Conservation (phyloP, 345 rosid species). For the Lenwebbia sp. region DNA sequence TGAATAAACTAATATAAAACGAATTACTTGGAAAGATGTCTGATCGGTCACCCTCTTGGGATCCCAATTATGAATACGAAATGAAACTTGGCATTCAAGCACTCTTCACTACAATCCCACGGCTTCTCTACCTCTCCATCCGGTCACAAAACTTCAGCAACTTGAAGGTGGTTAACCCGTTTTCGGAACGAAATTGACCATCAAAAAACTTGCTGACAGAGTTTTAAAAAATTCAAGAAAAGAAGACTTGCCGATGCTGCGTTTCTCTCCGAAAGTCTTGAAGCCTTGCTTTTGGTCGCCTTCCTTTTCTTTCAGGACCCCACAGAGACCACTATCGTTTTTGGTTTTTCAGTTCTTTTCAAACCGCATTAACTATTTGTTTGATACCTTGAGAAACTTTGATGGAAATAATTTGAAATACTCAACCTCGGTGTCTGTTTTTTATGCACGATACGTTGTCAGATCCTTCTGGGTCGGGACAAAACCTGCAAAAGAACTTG, state of each 20-base stretch:
- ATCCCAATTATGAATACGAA: not conserved
- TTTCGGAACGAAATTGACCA: not conserved
- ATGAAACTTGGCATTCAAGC: not conserved
- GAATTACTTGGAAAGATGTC: too few relatives aligned
- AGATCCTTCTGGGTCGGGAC: not conserved
- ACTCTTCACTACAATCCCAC: not conserved
- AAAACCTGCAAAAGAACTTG: not conserved
- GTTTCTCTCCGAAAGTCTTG: not conserved
- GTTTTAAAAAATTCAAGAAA: not conserved
- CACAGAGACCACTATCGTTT: not conserved
- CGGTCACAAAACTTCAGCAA: not conserved
- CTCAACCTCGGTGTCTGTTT: not conserved
- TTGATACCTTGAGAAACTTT: not conserved
- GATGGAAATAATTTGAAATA: not conserved
- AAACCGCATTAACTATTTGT: not conserved
- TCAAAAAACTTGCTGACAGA: not conserved
- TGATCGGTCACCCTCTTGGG: too few relatives aligned
- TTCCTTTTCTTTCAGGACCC: not conserved
- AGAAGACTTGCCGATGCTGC: not conserved
- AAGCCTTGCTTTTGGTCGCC: not conserved
- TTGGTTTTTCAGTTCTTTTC: not conserved
- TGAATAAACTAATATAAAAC: too few relatives aligned
- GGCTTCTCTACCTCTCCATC: not conserved
- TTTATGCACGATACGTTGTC: not conserved
- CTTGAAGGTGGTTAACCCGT: not conserved